Evolutionary conservation across 129 eudicot genomes (phyloP).

Genomic region (Chrysanthemum lavandulifolium): DNA sequence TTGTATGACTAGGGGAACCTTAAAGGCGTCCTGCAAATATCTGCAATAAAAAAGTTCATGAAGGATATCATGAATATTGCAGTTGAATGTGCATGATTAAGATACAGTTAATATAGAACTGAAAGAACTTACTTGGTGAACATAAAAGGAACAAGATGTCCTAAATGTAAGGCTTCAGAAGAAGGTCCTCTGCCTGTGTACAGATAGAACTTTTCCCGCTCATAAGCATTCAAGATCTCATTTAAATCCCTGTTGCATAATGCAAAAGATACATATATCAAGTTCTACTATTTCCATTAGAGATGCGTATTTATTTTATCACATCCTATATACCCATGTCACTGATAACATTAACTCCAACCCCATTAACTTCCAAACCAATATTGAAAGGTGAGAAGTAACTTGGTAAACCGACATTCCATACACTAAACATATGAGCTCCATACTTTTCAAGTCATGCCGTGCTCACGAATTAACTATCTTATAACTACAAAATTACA

Average conservation of each 20-base stretch:
- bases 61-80: neutral
- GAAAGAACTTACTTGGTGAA: slow-evolving; percentile 71
- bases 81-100: neutral
- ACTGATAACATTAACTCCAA: no score
- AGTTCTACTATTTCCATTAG: neutral
- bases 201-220: slow-evolving; percentile 82
- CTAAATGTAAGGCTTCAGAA: slow-evolving; percentile 86
- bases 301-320: no score
- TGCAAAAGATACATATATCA: neutral
- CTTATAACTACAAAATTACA: no score
- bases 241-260: slow-evolving; percentile 49
- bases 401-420: neutral
- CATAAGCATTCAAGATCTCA: slow-evolving; percentile 82
- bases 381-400: neutral
- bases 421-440: no score
- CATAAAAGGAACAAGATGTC: slow-evolving; percentile 93
- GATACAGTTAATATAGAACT: neutral
- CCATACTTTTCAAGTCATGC: no score
- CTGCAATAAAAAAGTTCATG: slow-evolving; percentile 36
- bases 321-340: no score
- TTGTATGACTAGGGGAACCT: slow-evolving; percentile 93
- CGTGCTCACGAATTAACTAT: no score
- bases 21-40: slow-evolving; percentile 94
- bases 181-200: slow-evolving; percentile 96
- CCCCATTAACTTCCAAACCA: no score